phyloP scores from a whole-genome alignment of 169 alveolate genomes.

The Perkinsus chesapeaki region DNA sequence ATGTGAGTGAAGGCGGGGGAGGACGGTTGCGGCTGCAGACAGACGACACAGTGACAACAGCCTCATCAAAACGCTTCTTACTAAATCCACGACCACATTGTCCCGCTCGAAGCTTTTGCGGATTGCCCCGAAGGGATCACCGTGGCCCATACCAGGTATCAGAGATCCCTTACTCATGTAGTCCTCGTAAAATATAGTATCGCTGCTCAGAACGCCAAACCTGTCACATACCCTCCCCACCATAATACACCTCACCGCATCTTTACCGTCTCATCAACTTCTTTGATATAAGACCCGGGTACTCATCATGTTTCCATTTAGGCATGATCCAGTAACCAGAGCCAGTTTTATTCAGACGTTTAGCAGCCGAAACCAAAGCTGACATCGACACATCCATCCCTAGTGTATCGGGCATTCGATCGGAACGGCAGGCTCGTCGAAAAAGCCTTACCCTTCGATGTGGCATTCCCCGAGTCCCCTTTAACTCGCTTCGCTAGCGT shows the following conservation, averaged over 20 bases:
- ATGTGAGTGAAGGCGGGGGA: background rate
- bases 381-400: background rate
- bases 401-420: background rate
- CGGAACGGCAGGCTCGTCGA: background rate
- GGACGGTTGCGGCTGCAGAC: background rate
- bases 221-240: background rate
- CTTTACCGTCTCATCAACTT: background rate
- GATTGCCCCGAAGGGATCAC: background rate
- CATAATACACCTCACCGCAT: background rate
- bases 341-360: background rate
- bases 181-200: background rate
- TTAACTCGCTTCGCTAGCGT: background rate
- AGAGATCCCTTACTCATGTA: background rate
- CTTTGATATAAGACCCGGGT: background rate
- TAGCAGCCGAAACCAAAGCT: background rate
- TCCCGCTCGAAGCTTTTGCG: background rate
- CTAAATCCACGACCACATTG: background rate
- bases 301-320: background rate
- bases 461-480: background rate
- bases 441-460: background rate
- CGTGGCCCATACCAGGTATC: background rate
- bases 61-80: background rate
- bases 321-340: background rate
- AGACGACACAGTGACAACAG: background rate
- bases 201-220: background rate